Base-by-base conservation (phyloP, 1,284 basidiomycete genomes). In the Ganoderma multipileum region DNA sequence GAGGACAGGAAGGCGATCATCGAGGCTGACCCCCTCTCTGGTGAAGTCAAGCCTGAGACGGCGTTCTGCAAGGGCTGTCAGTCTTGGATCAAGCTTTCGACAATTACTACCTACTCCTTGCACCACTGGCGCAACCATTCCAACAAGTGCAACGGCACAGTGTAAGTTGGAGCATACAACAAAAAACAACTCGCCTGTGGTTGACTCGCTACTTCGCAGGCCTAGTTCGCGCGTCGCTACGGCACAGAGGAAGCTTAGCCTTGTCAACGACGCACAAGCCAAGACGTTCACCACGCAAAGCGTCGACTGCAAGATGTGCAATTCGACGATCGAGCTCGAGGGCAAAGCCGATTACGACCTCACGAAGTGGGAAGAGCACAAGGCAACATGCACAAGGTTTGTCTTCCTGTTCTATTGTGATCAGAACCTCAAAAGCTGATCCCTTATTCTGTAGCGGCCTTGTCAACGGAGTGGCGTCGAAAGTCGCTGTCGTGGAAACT, bases 251-350 rank as follows among this genome's bases (percentile, higher is more conserved):
- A 89, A 86, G 78, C 76, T 91, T 52, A 78, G 81, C 64, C 77
- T 91, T 67, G 82, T 90, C 39, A 91, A 90, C 70, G 90, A 92
- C 75, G 73, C 84, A 23, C 86, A 88, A 71, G 88, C 83, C 47
- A 85, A 83, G 76, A 73, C 76, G 0, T 87, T 85, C 74, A 81
- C 83, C 3, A 67, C 81, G 0, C 76, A 76, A 41, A 78, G 77
- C 66, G 84, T 90, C 26, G 80, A 83, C 33, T 91, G 90, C 76
- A 77, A 76, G n/a, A 72, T 79, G 5, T 92, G 91, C 76, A 79
- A 81, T 30, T 71, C 66, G 23, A 78, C 74, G 60, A 79, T 91
- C 63, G 68, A 72, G 9, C 76, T 89, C 61, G 81, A 80, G 50
- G 83, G 84, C 7, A 83, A 84, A 42, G 79, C 79, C 20, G 87